Base-by-base conservation (phyloP, 2,329 filamentous ascomycete genomes). In the Colletotrichum sp. region DNA sequence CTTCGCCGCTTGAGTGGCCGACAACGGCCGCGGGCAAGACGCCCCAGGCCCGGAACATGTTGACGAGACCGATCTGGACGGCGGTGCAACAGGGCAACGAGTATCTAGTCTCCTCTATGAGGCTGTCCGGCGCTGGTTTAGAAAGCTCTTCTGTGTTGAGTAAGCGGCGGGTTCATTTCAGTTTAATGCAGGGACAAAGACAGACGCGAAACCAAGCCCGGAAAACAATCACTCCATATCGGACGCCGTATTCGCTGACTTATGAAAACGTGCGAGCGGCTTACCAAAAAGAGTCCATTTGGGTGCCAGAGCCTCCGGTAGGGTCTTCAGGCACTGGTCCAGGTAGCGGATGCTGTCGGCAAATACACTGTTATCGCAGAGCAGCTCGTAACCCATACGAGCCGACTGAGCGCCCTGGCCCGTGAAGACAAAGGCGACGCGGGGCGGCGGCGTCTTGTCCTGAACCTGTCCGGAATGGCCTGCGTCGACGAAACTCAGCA, bases 361-460 rank as follows among this genome's bases (percentile, higher is more conserved):
- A 77, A 79, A 39, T 21, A 30, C 30, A 36, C 1, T 28, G 3
- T 30, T 62, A 13, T 59, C 16, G 9, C 15, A 15, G 12, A 85
- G 66, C n/a, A 86, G 77, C 2, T 79, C 80, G 4, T 80, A 80
- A 5, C 83, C 86, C 86, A 88, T 88, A 0, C 79, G 80, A 6
- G 82, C 80, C 83, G 85, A 88, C 65, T 88, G 87, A 0, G 86
- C 86, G 5, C 87, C 87, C 71, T 88, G 87, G 6, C 87, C 87
- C 0, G 85, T 88, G 78, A 88, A 88, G 21, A 86, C 79, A 24
- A 62, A 62, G 10, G 18, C 52, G 5, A 39, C 3, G 1, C 55
- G 55, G 55, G 55, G 55, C 21, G 21, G 34, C 71, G 1, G 77
- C 75, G 10, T 87, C 80, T 2, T 84, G 52, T 39, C 85, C 0